Evolutionary conservation across 2,329 filamentous ascomycete species (phyloP).

Genomic region (Pseudonectria buxi): DNA sequence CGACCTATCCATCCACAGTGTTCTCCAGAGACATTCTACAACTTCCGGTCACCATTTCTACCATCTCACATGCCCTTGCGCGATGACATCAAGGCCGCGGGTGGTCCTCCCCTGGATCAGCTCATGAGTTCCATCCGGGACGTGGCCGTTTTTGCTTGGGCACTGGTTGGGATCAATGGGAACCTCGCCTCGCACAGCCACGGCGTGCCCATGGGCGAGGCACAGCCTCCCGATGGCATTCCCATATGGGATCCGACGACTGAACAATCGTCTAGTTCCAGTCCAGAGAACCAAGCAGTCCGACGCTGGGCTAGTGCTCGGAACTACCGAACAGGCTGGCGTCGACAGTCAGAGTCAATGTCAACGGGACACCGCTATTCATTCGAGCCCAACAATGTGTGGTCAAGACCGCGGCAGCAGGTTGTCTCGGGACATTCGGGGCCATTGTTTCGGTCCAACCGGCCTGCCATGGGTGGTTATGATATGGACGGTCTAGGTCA

Average conservation of each 20-base stretch:
- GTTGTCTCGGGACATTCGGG: too few relatives aligned
- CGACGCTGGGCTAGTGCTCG: constrained; percentile 12
- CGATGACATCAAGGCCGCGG: constrained; percentile 38
- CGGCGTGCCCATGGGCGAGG: constrained; percentile 57
- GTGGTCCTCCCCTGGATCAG: constrained; percentile 51
- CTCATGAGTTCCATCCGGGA: constrained; percentile 79
- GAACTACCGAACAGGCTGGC: constrained; percentile 3
- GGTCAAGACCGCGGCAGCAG: too few relatives aligned
- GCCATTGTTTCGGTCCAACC: too few relatives aligned
- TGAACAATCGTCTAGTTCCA: constrained; percentile 11
- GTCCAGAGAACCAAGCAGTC: constrained; percentile 20
- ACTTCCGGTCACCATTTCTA: constrained; percentile 27
- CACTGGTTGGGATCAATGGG: constrained; percentile 71
- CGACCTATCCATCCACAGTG: constrained; percentile 52
- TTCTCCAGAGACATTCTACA: constrained; percentile 27
- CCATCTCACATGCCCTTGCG: constrained; percentile 39
- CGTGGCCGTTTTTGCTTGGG: constrained; percentile 84
- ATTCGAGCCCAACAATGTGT: too few relatives aligned
- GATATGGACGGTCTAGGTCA: too few relatives aligned
- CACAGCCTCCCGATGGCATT: constrained; percentile 41
- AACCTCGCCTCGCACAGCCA: constrained; percentile 58
- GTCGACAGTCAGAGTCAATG: constrained; percentile 1
- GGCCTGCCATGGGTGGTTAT: too few relatives aligned
- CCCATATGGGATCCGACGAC: constrained; percentile 20
- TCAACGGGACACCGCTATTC: neutral